Evolutionary conservation across 495 filamentous ascomycete genomes (phyloP), one percentile per base, ranked within the genome.

Genomic region (Penicillium maclennaniae): DNA sequence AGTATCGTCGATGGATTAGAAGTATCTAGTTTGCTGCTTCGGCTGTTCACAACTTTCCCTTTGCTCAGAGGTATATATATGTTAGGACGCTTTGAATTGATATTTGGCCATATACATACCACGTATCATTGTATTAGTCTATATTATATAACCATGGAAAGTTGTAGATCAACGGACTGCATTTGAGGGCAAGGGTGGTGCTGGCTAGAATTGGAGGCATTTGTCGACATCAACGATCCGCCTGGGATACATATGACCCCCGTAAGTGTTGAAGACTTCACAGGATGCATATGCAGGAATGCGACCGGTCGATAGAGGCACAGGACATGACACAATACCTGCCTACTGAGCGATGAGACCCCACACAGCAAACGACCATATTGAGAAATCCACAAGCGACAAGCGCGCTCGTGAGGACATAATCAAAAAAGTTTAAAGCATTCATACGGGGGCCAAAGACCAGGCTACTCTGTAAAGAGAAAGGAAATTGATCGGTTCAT

Each of bases 401-500:
- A 23, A 23, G 2, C 2, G 23, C 23, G 23, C 23, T 2, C 5
- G 23, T 23, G 5, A 23, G 23, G 23, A n/a, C n/a, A n/a, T n/a
- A n/a, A n/a, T n/a, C n/a, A n/a, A n/a, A 12, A 10, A 20, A 10
- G 6, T 23, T 48, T 8, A 42, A 42, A 37, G 10, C 43, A 23
- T 44, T 27, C 10, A 12, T 26, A 34, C 38, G 41, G 53, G 53
- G 34, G 57, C 34, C 36, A 38, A n/a, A 43, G 43, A 50, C 17
- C 23, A 34, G 36, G 47, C 47, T 14, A 47, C 20, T 28, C 40
- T 37, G 43, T 54, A 46, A 49, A 55, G 40, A 48, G 49, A 51
- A 48, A 34, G 43, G 38, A 45, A 39, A 40, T 43, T 47, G 58
- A 64, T 69, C 54, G 59, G 60, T 61, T 72, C 64, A 67, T 72